Base-by-base conservation (phyloP, 2,329 filamentous ascomycete genomes). In the Alternaria incomplexa region DNA sequence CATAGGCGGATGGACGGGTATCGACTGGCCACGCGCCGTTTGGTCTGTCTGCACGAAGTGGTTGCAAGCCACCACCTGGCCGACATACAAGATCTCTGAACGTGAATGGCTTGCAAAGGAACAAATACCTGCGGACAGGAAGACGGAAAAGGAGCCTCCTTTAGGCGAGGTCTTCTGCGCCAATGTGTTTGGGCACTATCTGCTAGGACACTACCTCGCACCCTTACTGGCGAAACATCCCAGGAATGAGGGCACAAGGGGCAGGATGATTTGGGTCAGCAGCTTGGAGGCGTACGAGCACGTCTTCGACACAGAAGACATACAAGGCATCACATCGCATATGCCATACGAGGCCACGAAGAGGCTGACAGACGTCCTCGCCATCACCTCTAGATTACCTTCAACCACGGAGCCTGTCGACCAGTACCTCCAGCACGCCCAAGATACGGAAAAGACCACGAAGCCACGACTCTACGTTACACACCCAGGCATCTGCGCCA, bases 101-200 rank as follows among this genome's bases (percentile, higher is more conserved):
- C 75, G 84, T 3, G 90, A 90, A 23, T 81, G 84, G 62, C 61
- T 86, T 1, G 83, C 87, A n/a, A 81, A 83, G 63, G 79, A 82
- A 9, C 85, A 93, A 75, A 81, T 86, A 13, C 75, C 79, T 2
- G 47, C 44, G 25, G 68, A 68, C 22, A 66, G 66, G 52, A 68
- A 68, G 50, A 61, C 68, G 11, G 70, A 79, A 9, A 87, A 79
- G 11, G 87, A 89, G 61, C 89, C 90, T 1, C 81, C 83, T 6
- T 82, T 99, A 1, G 94, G 93, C 4, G 86, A 93, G 69, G 89
- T 97, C 17, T 99, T 98, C 78, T 91, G 90, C 77, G 91, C 95
- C 53, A 98, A 98, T 76, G 87, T 97, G 28, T 98, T 99, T 76
- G 96, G 96, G 0, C 96, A 99, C 82, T 98, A 99, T 78, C 82